These are phyloP conservation scores for Trichoderma virens DNA, from an alignment of 495 filamentous ascomycete species.

Conservation along the genomic window DNA sequence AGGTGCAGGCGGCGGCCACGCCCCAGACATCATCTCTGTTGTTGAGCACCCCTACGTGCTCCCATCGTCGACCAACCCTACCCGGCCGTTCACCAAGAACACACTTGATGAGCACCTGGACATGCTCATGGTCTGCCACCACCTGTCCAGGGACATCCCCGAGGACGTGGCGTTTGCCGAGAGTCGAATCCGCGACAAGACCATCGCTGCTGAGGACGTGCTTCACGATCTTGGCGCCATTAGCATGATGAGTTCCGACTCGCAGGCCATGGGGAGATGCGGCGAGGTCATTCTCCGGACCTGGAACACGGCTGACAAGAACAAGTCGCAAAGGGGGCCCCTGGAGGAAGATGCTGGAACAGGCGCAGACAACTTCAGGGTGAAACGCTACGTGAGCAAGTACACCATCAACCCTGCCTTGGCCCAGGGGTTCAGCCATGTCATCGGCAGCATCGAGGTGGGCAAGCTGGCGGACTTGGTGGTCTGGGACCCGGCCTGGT, in stretches of 20 bases:
- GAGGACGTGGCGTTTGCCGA: constrained; percentile 97
- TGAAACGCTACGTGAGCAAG: constrained; percentile 91
- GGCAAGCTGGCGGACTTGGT: constrained; percentile 92
- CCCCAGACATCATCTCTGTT: constrained; percentile 92
- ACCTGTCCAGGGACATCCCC: constrained; percentile 82
- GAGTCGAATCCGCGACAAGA: constrained; percentile 88
- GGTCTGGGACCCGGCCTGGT: constrained; percentile 77
- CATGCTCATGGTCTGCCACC: constrained; percentile 99
- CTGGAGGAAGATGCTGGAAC: constrained; percentile 73
- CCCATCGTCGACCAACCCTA: constrained; percentile 88
- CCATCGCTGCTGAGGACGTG: constrained; percentile 95
- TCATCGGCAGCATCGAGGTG: constrained; percentile 80
- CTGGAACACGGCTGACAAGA: constrained; percentile 98
- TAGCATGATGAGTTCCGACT: constrained; percentile 96
- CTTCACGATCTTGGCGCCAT: constrained; percentile 94
- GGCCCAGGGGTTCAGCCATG: constrained; percentile 85
- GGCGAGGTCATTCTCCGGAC: constrained; percentile 92
- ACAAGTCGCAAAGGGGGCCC: constrained; percentile 76
- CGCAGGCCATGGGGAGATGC: constrained; percentile 95
- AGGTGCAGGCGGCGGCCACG: constrained; percentile 92
- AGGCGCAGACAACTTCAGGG: constrained; percentile 84
- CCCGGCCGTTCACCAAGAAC: constrained; percentile 84
- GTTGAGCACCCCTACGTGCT: constrained; percentile 91
- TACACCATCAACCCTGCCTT: constrained; percentile 97
- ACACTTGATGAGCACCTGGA: constrained; percentile 96